Base-by-base conservation (phyloP, 768 basidiomycete genomes). In the Russula dissimulans region DNA sequence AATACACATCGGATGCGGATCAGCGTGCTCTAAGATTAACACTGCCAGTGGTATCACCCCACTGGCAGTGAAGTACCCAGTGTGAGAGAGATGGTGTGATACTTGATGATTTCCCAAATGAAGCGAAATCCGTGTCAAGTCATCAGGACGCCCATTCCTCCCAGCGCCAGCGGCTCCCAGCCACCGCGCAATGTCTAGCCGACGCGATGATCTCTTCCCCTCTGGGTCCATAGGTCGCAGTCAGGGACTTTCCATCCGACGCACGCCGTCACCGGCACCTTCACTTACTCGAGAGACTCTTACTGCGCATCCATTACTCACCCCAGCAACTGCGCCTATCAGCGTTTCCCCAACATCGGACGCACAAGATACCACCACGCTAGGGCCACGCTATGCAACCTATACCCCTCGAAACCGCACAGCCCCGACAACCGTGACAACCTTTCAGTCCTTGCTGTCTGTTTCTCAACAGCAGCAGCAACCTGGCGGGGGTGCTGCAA, bases 391-490 rank as follows among this genome's bases (percentile, higher is more conserved):
- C 62, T 91, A 91, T 73, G 80, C 86, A 2, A 84, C 88, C 2
- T 91, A 91, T 65, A 91, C 87, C 0, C 89, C 89, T 1, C 74
- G 85, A 26, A 88, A 89, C 45, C 82, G 86, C 46, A 68, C 75
- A 1, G 70, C 71, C 11, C 78, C 79, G 31, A 79, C 81, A 3
- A 79, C 80, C 0, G 71, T 75, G 4, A 67, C 68, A 59, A 78
- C 66, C 65, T 78, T 71, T 47, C 75, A 76, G 39, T 65, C 81
- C 0, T 68, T 78, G 15, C 61, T 69, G 34, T 66, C 74, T 15
- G 61, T 71, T 44, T 63, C 72, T 15, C 75, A 77, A 31, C 78
- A 76, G 56, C 78, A 77, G 56, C 78, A 77, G 41, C 75, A 75
- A 15, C 74, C 74, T 18, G 79, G 80, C 44, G 80, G 81, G 31